These are phyloP conservation scores for Sclerotinia nivalis DNA, from an alignment of 2,329 filamentous ascomycete genomes.

Conservation along the genomic window DNA sequence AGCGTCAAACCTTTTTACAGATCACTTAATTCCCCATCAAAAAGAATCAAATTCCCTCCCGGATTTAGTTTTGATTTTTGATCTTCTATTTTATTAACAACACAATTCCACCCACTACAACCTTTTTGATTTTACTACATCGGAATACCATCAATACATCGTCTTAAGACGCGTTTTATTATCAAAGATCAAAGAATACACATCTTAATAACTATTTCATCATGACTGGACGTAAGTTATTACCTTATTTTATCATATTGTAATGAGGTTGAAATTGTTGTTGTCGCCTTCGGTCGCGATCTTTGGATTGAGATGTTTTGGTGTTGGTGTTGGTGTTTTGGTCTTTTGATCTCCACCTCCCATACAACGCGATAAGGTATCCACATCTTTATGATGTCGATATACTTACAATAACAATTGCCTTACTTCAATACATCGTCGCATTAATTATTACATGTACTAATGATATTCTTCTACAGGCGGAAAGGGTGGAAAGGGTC, in stretches of 20 bases:
- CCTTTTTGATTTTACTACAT: not conserved
- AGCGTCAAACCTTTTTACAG: constrained; percentile 19
- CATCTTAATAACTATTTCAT: constrained; percentile 44
- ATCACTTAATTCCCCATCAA: constrained; percentile 8
- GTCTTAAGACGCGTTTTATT: constrained; percentile 28
- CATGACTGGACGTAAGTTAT: constrained; percentile 58
- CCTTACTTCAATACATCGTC: constrained; percentile 61
- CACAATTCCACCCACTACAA: constrained; percentile 11
- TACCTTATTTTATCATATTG: constrained; percentile 37
- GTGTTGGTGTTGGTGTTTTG: constrained; percentile 10
- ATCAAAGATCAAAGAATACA: constrained; percentile 30
- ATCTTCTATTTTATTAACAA: constrained; percentile 22
- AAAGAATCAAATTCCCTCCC: constrained; percentile 16
- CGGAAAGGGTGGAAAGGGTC: constrained; percentile 80
- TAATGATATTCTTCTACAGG: constrained; percentile 28
- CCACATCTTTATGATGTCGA: constrained; percentile 9
- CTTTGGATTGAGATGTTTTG: not conserved
- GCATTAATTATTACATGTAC: not conserved
- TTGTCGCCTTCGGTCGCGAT: constrained; percentile 21
- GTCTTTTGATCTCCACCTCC: not conserved
- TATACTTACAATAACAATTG: constrained; percentile 8
- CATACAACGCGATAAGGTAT: constrained; percentile 22
- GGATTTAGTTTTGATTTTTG: not conserved
- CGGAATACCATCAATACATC: constrained; percentile 26
- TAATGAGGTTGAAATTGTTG: constrained; percentile 47